Evolutionary conservation across 1,284 basidiomycete genomes (phyloP).

Genomic region (Melampsora allii-populina): DNA sequence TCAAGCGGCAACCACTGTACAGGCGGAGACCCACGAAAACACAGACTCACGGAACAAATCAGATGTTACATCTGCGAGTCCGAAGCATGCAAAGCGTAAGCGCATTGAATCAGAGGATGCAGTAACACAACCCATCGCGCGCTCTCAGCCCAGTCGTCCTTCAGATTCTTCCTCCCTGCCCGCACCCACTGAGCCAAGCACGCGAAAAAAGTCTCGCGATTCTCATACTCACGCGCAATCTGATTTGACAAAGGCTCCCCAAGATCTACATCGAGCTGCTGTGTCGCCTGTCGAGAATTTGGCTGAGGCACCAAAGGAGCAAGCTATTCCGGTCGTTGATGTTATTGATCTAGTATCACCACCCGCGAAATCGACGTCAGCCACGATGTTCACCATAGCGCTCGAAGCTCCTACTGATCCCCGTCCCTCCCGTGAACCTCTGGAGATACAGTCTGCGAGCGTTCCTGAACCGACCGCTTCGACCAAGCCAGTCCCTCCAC

Average conservation of each 20-base stretch:
- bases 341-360: slow-evolving; percentile 2
- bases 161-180: background rate
- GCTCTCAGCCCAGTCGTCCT: background rate
- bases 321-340: background rate
- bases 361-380: background rate
- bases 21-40: too few species aligned
- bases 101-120: background rate
- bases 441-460: background rate
- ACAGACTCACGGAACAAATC: background rate
- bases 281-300: background rate
- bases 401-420: background rate
- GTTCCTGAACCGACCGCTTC: background rate
- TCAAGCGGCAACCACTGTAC: too few species aligned
- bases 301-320: background rate
- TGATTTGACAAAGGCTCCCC: background rate
- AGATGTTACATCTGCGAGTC: background rate
- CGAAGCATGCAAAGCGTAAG: background rate
- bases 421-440: background rate
- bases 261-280: background rate
- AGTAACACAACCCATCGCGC: background rate
- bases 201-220: background rate
- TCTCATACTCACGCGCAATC: background rate
- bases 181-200: background rate
- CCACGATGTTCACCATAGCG: background rate
- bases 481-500: slow-evolving; percentile 1